Conservation (phyloP, 495 filamentous ascomycete species). For the Trichocladium antarcticum region DNA sequence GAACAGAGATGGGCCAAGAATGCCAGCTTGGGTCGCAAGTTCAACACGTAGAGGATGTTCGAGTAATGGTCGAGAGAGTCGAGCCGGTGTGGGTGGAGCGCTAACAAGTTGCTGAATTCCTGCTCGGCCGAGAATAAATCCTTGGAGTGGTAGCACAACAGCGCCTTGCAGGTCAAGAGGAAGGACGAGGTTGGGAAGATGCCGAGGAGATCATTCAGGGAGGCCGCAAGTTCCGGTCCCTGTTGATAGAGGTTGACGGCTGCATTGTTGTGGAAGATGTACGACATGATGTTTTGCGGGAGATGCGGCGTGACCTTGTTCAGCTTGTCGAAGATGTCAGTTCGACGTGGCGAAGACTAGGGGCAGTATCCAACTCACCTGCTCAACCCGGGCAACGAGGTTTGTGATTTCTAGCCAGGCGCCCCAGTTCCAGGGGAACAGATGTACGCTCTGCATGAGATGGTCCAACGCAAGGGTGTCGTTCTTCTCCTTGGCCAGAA, state of each 20-base stretch:
- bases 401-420: conserved; percentile 86
- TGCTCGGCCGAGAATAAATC: conserved; percentile 78
- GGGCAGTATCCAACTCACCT: conserved; percentile 43
- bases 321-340: conserved; percentile 30
- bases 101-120: conserved; percentile 72
- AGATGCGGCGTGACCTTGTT: conserved; percentile 46
- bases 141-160: conserved; percentile 88
- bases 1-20: conserved; percentile 86
- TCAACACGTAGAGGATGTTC: conserved; percentile 93
- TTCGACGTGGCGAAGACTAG: not conserved
- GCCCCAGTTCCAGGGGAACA: conserved; percentile 90
- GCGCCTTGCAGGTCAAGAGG: conserved; percentile 75
- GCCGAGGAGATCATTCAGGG: conserved; percentile 60
- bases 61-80: conserved; percentile 91
- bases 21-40: conserved; percentile 71
- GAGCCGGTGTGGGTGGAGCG: conserved; percentile 72
- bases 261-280: conserved; percentile 84
- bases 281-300: conserved; percentile 82
- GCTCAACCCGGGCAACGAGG: conserved; percentile 61
- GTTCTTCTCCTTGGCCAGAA: conserved; percentile 83
- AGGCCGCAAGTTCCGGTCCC: conserved; percentile 55
- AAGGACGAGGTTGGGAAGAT: conserved; percentile 83
- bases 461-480: conserved; percentile 71
- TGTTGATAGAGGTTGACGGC: conserved; percentile 86
- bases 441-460: conserved; percentile 71